Conservation (phyloP, 331 rosid species). For the Saraca asoca region DNA sequence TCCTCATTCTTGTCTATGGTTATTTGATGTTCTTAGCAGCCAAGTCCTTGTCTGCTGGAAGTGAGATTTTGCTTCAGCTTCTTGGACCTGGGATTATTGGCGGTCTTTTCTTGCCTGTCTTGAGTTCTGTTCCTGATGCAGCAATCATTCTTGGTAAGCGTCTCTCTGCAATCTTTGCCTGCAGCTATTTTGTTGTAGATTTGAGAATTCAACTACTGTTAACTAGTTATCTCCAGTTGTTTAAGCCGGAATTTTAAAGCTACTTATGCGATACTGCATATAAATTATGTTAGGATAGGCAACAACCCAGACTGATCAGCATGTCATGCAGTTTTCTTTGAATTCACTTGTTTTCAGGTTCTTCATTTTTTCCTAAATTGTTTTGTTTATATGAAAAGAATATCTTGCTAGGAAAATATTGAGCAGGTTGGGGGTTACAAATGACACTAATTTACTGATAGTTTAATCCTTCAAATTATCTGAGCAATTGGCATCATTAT, state of each 20-base stretch:
- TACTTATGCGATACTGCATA: neutral
- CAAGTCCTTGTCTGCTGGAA: conserved; percentile 53
- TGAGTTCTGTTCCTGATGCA: conserved; percentile 76
- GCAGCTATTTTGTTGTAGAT: neutral
- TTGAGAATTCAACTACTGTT: neutral
- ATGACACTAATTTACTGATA: too few species aligned
- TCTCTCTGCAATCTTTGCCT: neutral
- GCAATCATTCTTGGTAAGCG: conserved; percentile 61
- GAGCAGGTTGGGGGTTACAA: too few species aligned
- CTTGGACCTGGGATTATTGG: conserved; percentile 76
- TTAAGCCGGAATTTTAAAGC: too few species aligned
- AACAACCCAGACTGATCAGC: neutral
- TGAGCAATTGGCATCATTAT: too few species aligned
- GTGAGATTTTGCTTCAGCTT: conserved; percentile 75
- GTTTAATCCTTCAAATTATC: too few species aligned
- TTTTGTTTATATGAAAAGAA: neutral
- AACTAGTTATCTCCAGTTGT: neutral
- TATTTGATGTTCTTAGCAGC: conserved; percentile 62
- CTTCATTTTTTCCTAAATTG: neutral
- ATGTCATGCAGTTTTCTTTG: too few species aligned
- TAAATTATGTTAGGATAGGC: neutral
- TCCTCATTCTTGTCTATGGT: conserved; percentile 62
- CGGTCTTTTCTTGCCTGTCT: conserved; percentile 64
- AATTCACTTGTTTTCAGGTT: neutral
- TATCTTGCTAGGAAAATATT: too few species aligned